These are phyloP conservation scores for Backusella australiensis DNA, from an alignment of 192 early-diverging fungal genomes.

Conservation along the genomic window DNA sequence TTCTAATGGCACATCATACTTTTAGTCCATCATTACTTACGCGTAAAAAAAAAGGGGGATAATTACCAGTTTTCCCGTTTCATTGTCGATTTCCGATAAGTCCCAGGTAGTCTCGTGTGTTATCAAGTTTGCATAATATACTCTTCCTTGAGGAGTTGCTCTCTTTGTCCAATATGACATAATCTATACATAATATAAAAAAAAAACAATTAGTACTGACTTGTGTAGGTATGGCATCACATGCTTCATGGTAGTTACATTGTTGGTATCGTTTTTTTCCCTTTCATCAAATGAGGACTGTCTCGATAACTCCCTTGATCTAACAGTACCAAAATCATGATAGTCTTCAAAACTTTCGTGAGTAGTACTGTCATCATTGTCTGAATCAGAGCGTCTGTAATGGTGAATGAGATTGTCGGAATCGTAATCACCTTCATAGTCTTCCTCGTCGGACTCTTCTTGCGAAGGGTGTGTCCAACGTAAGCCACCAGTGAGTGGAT, in stretches of 20 bases:
- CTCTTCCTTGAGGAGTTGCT: constrained; percentile 45
- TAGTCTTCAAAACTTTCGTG: constrained; percentile 3
- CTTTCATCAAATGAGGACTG: neutral
- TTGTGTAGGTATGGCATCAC: neutral
- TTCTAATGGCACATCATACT: neutral
- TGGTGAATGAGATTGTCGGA: neutral
- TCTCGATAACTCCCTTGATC: neutral
- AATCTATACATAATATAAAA: constrained; percentile 17
- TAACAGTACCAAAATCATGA: constrained; percentile 1
- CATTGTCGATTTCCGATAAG: constrained; percentile 44
- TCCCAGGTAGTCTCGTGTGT: constrained; percentile 60
- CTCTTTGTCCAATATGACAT: constrained; percentile 57
- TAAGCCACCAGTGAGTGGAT: constrained; percentile 35
- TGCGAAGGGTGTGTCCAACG: constrained; percentile 34
- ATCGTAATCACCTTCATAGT: constrained; percentile 12
- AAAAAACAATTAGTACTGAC: neutral
- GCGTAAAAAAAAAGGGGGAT: constrained; percentile 4
- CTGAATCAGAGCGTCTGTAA: neutral
- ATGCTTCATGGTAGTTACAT: neutral
- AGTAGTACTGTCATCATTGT: constrained; percentile 4
- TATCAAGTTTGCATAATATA: constrained; percentile 56
- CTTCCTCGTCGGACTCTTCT: constrained; percentile 17
- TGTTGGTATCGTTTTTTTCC: neutral
- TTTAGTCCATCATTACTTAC: neutral
- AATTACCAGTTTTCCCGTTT: constrained; percentile 44